Conservation (phyloP, 2,329 filamentous ascomycete species). For the Penicillium sclerotiorum region DNA sequence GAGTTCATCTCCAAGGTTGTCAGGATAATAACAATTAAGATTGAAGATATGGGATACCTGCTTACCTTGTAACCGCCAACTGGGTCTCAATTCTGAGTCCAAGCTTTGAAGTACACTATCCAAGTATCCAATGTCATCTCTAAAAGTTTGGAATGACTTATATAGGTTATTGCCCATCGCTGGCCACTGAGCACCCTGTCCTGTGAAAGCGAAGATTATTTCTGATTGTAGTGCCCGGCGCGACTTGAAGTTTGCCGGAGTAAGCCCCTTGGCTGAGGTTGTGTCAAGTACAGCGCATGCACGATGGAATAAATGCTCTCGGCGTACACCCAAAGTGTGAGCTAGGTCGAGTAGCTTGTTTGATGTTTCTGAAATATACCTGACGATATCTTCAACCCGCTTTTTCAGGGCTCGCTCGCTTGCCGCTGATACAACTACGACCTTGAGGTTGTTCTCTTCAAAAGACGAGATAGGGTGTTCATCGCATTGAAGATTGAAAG, state of each 20-base stretch:
- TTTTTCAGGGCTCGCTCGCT: background rate
- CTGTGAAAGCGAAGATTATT: slow-evolving; percentile 1
- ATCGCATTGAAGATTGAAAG: background rate
- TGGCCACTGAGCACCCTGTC: slow-evolving; percentile 10
- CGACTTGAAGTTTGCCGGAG: background rate
- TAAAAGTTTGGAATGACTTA: background rate
- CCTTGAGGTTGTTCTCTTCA: background rate
- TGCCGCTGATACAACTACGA: background rate
- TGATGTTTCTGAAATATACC: background rate
- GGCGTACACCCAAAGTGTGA: slow-evolving; percentile 5
- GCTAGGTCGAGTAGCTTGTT: background rate
- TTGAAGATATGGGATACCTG: background rate
- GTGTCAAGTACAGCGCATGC: slow-evolving; percentile 6
- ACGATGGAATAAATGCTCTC: slow-evolving; percentile 8
- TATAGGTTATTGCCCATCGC: slow-evolving; percentile 1
- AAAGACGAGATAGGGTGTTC: background rate
- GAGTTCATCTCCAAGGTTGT: background rate
- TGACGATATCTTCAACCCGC: background rate
- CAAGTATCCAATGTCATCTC: background rate
- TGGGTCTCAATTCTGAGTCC: background rate
- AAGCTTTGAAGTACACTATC: background rate
- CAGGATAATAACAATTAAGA: background rate
- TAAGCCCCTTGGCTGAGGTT: background rate
- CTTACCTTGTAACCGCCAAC: background rate
- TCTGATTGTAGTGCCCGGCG: background rate